A percentile compares a stretch with the other conserved stretches of the same genome.
These are phyloP conservation scores for Ustilago nuda DNA, from an alignment of 1,284 basidiomycete genomes.

Conservation along the genomic window DNA sequence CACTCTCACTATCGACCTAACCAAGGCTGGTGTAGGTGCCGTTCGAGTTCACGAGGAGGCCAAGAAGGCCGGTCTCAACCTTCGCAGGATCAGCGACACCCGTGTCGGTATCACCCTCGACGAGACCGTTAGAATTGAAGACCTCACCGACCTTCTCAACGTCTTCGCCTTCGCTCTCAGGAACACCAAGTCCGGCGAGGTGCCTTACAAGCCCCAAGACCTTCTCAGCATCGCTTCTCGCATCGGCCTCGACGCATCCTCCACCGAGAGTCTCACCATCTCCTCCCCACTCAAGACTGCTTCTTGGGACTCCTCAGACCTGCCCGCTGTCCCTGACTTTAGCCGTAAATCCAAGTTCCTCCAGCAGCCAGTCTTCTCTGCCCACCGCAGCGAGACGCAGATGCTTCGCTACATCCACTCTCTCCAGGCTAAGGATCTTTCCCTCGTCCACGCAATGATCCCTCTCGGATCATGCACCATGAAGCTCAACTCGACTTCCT, in stretches of 20 bases:
- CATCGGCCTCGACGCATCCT: conserved; percentile 52
- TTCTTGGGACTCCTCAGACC: conserved; percentile 19
- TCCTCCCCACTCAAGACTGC: conserved; percentile 35
- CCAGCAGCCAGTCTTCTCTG: conserved; percentile 85
- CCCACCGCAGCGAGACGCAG: conserved; percentile 96
- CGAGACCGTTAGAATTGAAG: conserved; percentile 79
- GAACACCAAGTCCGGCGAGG: conserved; percentile 68
- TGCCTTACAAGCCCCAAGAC: conserved; percentile 59
- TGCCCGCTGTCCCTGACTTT: conserved; percentile 71
- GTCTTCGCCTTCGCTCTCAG: conserved; percentile 76
- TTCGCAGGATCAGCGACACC: conserved; percentile 81
- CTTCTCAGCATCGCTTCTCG: conserved; percentile 50
- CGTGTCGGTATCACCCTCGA: conserved; percentile 91
- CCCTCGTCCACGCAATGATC: conserved; percentile 95
- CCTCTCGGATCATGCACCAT: conserved; percentile 81
- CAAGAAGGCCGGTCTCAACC: conserved; percentile 80
- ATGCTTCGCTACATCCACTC: conserved; percentile 91
- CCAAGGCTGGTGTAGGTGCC: conserved; percentile 75
- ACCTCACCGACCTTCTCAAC: conserved; percentile 80
- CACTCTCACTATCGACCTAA: conserved; percentile 87
- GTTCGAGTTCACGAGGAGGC: conserved; percentile 80
- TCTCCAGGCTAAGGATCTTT: conserved; percentile 92
- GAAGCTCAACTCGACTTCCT: conserved; percentile 74
- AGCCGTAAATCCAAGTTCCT: conserved; percentile 82
- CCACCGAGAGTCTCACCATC: conserved; percentile 56